Evolutionary conservation across 1,284 basidiomycete species (phyloP).

Genomic region (Melampsora medusae): DNA sequence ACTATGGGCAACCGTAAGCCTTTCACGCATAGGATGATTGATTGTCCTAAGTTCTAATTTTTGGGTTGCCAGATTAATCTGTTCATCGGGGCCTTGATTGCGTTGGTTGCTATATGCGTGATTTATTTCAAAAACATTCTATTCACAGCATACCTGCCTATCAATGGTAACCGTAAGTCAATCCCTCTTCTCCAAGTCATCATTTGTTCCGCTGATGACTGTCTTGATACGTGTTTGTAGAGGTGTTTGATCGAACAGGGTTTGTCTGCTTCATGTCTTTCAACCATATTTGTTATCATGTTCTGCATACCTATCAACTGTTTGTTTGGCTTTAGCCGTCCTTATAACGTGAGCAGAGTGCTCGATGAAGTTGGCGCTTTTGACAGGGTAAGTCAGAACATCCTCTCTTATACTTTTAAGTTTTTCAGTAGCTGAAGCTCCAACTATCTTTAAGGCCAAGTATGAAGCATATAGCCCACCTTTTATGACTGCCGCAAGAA

Average conservation of each 20-base stretch:
- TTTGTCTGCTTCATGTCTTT: not conserved
- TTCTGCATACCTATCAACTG: not conserved
- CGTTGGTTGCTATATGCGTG: slow-evolving; percentile 9
- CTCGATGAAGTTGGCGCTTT: slow-evolving; percentile 18
- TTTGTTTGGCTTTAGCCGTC: slow-evolving; percentile 7
- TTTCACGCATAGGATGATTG: slow-evolving; percentile 49
- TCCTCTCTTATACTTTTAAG: not conserved
- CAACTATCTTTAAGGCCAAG: slow-evolving; percentile 17
- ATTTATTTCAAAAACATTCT: slow-evolving; percentile 25
- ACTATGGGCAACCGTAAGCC: slow-evolving; percentile 51
- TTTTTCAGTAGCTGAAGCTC: too few species aligned
- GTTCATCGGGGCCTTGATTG: slow-evolving; percentile 20
- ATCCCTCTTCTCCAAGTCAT: not conserved
- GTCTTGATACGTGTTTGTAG: not conserved
- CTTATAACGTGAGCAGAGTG: slow-evolving; percentile 27
- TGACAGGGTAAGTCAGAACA: slow-evolving; percentile 19
- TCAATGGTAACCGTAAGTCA: slow-evolving; percentile 46
- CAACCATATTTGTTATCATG: not conserved
- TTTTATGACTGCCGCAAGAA: slow-evolving; percentile 46
- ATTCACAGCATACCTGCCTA: slow-evolving; percentile 46
- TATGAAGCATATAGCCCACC: slow-evolving; percentile 49
- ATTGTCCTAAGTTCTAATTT: not conserved
- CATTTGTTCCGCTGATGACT: not conserved
- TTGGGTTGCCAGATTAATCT: slow-evolving; percentile 25
- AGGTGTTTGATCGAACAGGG: slow-evolving; percentile 36